Conservation (phyloP, 441 rosid species). For the Omphalea diandra region DNA sequence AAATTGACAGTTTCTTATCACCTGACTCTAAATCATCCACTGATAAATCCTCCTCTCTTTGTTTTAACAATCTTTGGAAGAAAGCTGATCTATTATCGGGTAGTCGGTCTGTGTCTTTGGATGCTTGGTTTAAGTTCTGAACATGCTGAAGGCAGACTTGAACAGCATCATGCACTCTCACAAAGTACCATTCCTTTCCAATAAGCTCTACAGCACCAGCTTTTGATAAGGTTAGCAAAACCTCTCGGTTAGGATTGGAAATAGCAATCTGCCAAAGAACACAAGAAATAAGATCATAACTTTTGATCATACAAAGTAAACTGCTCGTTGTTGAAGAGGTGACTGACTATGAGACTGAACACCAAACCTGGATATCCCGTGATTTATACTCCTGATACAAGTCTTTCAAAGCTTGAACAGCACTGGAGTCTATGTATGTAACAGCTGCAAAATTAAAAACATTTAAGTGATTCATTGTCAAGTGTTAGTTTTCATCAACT, state of each 20-base stretch:
- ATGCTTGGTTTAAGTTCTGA: conserved; percentile 43
- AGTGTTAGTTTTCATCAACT: neutral
- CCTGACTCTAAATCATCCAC: conserved; percentile 56
- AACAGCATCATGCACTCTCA: conserved; percentile 93
- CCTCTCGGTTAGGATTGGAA: conserved; percentile 84
- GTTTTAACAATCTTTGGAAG: conserved; percentile 44
- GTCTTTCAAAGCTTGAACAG: conserved; percentile 79
- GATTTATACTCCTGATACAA: conserved; percentile 69
- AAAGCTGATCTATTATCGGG: conserved; percentile 41
- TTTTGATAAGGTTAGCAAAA: conserved; percentile 67
- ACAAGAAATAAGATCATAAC: neutral
- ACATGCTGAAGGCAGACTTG: conserved; percentile 92
- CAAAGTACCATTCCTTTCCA: conserved; percentile 96
- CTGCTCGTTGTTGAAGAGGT: neutral
- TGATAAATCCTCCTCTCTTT: conserved; percentile 41
- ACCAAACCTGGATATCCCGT: conserved; percentile 63
- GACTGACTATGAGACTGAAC: neutral
- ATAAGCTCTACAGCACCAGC: conserved; percentile 73
- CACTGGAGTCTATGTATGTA: conserved; percentile 76
- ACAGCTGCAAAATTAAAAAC: conserved; percentile 47
- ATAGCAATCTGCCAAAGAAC: conserved; percentile 62
- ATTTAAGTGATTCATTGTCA: neutral
- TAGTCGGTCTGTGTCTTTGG: conserved; percentile 24
- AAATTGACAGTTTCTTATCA: conserved; percentile 17
- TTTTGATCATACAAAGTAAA: neutral